These are phyloP conservation scores for Dryadomyces quercivorus DNA, from an alignment of 2,329 filamentous ascomycete species.

Conservation along the genomic window DNA sequence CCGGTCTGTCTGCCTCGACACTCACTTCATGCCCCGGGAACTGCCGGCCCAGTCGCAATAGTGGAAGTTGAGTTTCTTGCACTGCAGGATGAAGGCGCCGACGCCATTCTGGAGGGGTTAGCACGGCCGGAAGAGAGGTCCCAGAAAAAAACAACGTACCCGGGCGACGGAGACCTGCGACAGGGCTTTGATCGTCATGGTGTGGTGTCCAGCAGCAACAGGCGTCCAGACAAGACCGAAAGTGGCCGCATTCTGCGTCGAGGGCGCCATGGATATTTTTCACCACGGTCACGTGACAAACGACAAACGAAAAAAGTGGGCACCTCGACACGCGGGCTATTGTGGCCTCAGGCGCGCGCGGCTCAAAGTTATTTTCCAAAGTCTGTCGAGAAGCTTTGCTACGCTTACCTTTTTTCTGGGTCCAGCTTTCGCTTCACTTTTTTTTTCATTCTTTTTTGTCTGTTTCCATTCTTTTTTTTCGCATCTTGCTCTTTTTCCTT, in stretches of 20 bases:
- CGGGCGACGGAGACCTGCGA: slow-evolving; percentile 13
- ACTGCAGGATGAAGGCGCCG: slow-evolving; percentile 93
- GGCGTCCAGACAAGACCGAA: not conserved
- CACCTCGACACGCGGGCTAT: not conserved
- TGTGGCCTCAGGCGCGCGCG: not conserved
- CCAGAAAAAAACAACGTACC: slow-evolving; percentile 3
- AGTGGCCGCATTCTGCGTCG: too few species aligned
- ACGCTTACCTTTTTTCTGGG: too few species aligned
- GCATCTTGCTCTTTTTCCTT: not conserved
- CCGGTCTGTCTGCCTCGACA: not conserved
- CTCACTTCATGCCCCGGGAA: slow-evolving; percentile 88
- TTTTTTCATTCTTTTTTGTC: too few species aligned
- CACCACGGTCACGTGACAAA: not conserved
- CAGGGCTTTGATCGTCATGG: slow-evolving; percentile 13
- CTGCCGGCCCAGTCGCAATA: slow-evolving; percentile 96
- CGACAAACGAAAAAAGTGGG: not conserved
- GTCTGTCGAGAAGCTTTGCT: too few species aligned
- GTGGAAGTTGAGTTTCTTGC: slow-evolving; percentile 89
- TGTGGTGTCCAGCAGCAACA: not conserved
- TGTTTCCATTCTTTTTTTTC: too few species aligned
- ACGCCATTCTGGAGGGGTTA: slow-evolving; percentile 65
- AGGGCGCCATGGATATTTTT: not conserved
- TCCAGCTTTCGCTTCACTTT: too few species aligned
- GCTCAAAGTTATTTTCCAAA: not conserved
- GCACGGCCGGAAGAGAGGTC: not conserved